These are phyloP conservation scores for Fusarium tuaranense DNA, from an alignment of 2,329 filamentous ascomycete genomes.

Conservation along the genomic window DNA sequence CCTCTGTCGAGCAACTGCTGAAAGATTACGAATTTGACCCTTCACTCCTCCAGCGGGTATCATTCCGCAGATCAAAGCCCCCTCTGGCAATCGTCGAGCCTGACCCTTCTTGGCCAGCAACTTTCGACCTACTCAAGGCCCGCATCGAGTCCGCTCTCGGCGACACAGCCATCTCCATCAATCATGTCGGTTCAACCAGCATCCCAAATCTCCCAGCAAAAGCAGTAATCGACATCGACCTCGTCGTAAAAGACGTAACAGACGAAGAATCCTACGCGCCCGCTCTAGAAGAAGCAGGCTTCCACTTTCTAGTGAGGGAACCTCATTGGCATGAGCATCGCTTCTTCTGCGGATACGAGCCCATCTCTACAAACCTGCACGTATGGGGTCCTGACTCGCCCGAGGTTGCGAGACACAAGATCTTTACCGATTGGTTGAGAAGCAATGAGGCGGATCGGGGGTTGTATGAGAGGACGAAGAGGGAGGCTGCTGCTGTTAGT, in stretches of 20 bases:
- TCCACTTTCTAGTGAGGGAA: conserved; percentile 60
- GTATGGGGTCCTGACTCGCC: conserved; percentile 58
- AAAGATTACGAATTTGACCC: conserved; percentile 42
- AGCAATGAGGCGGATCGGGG: conserved; percentile 51
- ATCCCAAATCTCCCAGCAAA: conserved; percentile 63
- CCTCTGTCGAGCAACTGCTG: conserved; percentile 42
- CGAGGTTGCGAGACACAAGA: conserved; percentile 56
- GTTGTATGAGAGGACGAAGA: conserved; percentile 54
- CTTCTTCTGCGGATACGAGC: conserved; percentile 54
- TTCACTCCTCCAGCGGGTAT: conserved; percentile 39
- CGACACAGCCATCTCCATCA: conserved; percentile 51
- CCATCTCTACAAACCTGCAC: conserved; percentile 58
- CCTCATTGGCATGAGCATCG: conserved; percentile 61
- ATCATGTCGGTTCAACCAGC: conserved; percentile 64
- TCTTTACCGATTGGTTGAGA: conserved; percentile 60
- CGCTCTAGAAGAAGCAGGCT: conserved; percentile 56
- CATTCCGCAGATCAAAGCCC: conserved; percentile 37
- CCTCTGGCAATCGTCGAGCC: conserved; percentile 50
- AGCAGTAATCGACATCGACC: conserved; percentile 64
- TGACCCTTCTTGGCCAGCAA: conserved; percentile 52
- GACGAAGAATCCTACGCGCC: conserved; percentile 58
- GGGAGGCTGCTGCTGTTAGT: conserved; percentile 47
- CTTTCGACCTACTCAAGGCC: conserved; percentile 46
- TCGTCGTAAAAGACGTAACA: conserved; percentile 54
- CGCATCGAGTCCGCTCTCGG: conserved; percentile 53